Evolutionary conservation across 2,329 filamentous ascomycete species (phyloP).

Genomic region (Aspergillus cejpii): DNA sequence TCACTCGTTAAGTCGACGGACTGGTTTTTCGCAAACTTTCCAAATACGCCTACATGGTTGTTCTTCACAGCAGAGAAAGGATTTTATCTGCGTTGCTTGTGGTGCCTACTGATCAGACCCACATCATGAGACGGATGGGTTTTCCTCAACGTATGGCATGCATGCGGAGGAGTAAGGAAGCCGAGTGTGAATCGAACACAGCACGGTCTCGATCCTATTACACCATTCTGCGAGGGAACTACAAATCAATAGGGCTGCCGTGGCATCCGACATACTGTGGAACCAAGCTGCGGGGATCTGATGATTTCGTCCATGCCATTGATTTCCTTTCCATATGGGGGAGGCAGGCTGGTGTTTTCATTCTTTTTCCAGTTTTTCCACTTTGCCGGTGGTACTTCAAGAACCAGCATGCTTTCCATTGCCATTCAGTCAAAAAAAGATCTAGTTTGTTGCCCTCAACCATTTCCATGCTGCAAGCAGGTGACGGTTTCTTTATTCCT

Average conservation of each 20-base stretch:
- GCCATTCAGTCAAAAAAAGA: neutral
- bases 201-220: constrained; percentile 11
- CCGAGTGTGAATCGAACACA: constrained; percentile 15
- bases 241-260: neutral
- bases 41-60: constrained; percentile 18
- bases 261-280: neutral
- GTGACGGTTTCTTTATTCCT: neutral
- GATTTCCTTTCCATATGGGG: neutral
- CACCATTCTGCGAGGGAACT: neutral
- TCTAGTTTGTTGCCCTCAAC: neutral
- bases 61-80: constrained; percentile 16
- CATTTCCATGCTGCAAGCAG: neutral
- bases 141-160: constrained; percentile 12
- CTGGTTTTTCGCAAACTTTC: constrained; percentile 16
- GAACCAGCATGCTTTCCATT: neutral
- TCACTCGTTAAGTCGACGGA: constrained; percentile 17
- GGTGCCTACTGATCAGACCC: constrained; percentile 16
- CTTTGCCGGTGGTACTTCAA: neutral
- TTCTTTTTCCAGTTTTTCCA: neutral
- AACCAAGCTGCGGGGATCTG: neutral
- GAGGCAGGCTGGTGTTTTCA: neutral
- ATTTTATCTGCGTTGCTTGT: constrained; percentile 14
- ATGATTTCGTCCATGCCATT: neutral
- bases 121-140: constrained; percentile 14
- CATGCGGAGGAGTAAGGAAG: constrained; percentile 7